phyloP scores from a whole-genome alignment of 2,329 filamentous ascomycete genomes.

The Stemphylium beticola region DNA sequence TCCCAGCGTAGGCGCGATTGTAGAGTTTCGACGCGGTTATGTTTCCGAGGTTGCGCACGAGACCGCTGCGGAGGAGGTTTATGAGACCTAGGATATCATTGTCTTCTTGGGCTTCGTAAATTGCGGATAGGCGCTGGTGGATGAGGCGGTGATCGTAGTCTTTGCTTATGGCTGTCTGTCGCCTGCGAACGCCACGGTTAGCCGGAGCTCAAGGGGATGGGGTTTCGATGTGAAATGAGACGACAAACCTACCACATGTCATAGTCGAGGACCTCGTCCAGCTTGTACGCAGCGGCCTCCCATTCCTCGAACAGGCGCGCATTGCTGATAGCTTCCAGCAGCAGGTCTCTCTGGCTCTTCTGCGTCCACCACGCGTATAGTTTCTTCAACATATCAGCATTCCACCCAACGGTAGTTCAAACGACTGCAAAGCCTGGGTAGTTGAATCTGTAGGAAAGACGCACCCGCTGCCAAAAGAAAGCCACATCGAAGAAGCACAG shows the following conservation, averaged over 20 bases:
- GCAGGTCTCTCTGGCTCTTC: constrained; percentile 68
- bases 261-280: constrained; percentile 82
- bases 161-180: constrained; percentile 78
- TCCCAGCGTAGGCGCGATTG: constrained; percentile 84
- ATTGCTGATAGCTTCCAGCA: constrained; percentile 68
- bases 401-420: not conserved
- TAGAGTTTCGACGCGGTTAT: constrained; percentile 83
- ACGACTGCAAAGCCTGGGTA: not conserved
- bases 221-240: not conserved
- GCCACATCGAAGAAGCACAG: constrained; percentile 46
- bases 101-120: constrained; percentile 71
- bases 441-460: constrained; percentile 15
- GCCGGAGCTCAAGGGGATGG: constrained; percentile 1
- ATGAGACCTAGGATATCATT: constrained; percentile 76
- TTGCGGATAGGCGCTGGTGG: constrained; percentile 73
- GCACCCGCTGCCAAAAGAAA: constrained; percentile 51
- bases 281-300: constrained; percentile 79
- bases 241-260: constrained; percentile 71
- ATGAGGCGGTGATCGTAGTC: constrained; percentile 90
- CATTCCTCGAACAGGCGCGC: constrained; percentile 82
- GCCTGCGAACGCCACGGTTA: constrained; percentile 60
- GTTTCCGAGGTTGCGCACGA: constrained; percentile 86
- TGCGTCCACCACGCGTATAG: constrained; percentile 70
- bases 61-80: constrained; percentile 77
- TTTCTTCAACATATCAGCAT: constrained; percentile 60